These are phyloP conservation scores for Malassezia slooffiae DNA, from an alignment of 1,284 basidiomycete species.

Conservation along the genomic window DNA sequence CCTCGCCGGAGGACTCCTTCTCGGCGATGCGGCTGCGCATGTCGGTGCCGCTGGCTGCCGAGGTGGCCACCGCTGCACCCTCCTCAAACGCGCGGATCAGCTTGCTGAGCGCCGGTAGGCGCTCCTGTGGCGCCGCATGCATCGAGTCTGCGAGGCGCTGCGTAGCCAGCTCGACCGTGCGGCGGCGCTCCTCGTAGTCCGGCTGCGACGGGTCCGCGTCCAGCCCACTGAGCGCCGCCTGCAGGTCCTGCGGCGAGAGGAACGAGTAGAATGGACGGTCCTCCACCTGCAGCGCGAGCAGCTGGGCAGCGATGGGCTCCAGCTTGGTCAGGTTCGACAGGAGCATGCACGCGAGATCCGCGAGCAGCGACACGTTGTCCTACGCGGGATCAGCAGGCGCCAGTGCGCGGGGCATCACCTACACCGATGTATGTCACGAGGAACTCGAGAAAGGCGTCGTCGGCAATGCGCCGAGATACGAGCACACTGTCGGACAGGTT, in stretches of 20 bases:
- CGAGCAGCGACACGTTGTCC: slow-evolving; percentile 73
- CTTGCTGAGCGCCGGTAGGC: slow-evolving; percentile 35
- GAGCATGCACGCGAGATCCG: slow-evolving; percentile 90
- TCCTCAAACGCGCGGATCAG: slow-evolving; percentile 45
- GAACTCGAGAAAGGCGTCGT: slow-evolving; percentile 67
- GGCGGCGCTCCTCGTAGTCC: slow-evolving; percentile 32
- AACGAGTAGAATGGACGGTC: slow-evolving; percentile 39
- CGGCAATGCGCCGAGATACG: slow-evolving; percentile 59
- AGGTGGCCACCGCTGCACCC: slow-evolving; percentile 35
- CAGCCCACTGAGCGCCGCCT: slow-evolving; percentile 31
- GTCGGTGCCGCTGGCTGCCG: slow-evolving; percentile 27
- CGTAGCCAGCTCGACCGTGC: slow-evolving; percentile 22
- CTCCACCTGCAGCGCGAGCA: slow-evolving; percentile 55
- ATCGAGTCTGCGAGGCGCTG: slow-evolving; percentile 26
- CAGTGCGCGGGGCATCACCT: background rate
- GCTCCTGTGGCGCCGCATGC: slow-evolving; percentile 14
- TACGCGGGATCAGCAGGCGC: slow-evolving; percentile 42
- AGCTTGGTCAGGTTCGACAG: slow-evolving; percentile 85
- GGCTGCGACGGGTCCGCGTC: slow-evolving; percentile 36
- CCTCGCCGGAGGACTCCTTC: slow-evolving; percentile 1
- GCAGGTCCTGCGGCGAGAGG: slow-evolving; percentile 28
- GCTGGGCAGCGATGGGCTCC: slow-evolving; percentile 57
- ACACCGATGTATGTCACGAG: slow-evolving; percentile 74
- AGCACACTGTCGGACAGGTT: slow-evolving; percentile 80
- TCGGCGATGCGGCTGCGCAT: slow-evolving; percentile 32